A percentile compares a stretch with the other conserved stretches of the same genome.
These are phyloP conservation scores for Senna siamea DNA, from an alignment of 306 rosid species.

Conservation along the genomic window DNA sequence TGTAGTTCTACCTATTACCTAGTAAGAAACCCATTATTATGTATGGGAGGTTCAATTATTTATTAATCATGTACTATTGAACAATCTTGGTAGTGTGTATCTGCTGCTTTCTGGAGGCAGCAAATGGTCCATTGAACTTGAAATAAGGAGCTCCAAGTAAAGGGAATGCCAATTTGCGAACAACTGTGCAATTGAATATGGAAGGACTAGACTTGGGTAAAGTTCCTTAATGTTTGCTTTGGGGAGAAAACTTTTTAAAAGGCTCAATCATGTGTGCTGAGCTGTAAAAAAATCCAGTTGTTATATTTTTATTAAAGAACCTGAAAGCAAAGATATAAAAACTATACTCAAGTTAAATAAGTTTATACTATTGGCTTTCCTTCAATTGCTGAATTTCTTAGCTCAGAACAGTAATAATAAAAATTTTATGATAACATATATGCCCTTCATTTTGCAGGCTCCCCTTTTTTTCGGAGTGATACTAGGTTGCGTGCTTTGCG, in stretches of 20 bases:
- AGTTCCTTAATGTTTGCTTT: no score
- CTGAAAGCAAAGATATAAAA: no score
- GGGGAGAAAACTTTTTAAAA: no score
- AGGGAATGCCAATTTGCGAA: not conserved
- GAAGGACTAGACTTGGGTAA: no score
- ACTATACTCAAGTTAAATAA: not conserved
- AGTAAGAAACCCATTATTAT: not conserved
- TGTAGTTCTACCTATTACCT: not conserved
- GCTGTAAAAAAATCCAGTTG: no score
- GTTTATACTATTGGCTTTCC: not conserved
- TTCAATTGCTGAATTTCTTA: slow-evolving; percentile 1
- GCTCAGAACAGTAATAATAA: not conserved
- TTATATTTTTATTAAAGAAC: no score
- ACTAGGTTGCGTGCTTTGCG: slow-evolving; percentile 99
- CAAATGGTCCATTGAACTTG: slow-evolving; percentile 1
- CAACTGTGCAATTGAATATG: not conserved
- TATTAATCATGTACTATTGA: not conserved
- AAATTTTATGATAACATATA: slow-evolving; percentile 17
- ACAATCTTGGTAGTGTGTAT: slow-evolving; percentile 6
- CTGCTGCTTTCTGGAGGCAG: slow-evolving; percentile 17
- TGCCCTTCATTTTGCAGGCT: slow-evolving; percentile 63
- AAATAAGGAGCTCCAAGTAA: not conserved
- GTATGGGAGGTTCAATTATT: not conserved
- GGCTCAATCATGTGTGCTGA: no score
- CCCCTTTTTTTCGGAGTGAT: slow-evolving; percentile 89